Evolutionary conservation across 2,329 filamentous ascomycete species (phyloP), one percentile per base, ranked within the genome.

Genomic region (Calonectria honghensis): DNA sequence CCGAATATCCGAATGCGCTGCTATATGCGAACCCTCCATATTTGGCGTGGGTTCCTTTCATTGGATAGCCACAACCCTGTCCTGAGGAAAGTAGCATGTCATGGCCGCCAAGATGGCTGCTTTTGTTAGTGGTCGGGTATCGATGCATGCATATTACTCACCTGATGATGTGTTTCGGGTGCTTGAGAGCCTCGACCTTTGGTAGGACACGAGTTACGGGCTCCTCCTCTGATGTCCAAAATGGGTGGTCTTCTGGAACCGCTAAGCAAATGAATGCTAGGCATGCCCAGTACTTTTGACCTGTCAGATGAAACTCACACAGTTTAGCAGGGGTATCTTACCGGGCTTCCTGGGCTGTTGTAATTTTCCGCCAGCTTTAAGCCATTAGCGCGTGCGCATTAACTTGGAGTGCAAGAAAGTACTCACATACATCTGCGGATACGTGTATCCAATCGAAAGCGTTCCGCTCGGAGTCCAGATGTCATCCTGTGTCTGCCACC

Each of bases 1-100:
- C 94, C 0, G 93, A 94, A 85, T 96, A 96, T 27, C 89, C 94
- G 82, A 94, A 96, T 0, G 93, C 91, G 68, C 93, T 93, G 80
- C 92, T 94, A 85, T 96, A 96, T 7, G 94, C 94, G 81, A 96
- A 96, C 74, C 91, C 90, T 61, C 94, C 94, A 83, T 96, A 96
- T 81, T 96, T 96, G 75, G 94, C 93, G 83, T 96, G 94, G 0
- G 94, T 95, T 69, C 93, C 94, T 84, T 94, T 94, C 88, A 96
- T 93, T 0, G 94, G 93, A 82, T 96, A 96, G 83, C 94, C 93
- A 84, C 94, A 96, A n/a, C 93, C 93, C 83, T 96, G 94, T 1
- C 94, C 94, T 0, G 93, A 94, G 5, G 91, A 93, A 10, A 96
- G 89, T 31, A 96, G 88, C 88, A 96, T 94, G 59, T 92, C 93